phyloP scores from a whole-genome alignment of 805 yeast genomes.

The Saturnispora serradocipensis region DNA sequence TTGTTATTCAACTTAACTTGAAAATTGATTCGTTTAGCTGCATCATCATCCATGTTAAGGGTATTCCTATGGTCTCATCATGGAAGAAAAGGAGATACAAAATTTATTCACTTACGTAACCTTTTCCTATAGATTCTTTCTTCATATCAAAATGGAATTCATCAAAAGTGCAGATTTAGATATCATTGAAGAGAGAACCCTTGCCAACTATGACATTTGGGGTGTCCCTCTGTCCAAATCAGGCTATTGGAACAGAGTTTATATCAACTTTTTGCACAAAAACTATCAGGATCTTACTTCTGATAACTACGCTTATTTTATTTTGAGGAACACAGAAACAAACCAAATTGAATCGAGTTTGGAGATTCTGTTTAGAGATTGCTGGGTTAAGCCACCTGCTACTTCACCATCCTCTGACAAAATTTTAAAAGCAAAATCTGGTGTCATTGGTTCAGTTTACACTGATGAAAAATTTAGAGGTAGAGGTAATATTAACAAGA shows the following conservation, averaged over 20 bases:
- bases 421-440: slow-evolving; percentile 12
- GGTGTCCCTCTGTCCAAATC: slow-evolving; percentile 17
- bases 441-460: slow-evolving; percentile 51
- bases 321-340: slow-evolving; percentile 16
- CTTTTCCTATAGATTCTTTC: background rate
- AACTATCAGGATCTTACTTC: slow-evolving; percentile 8
- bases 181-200: slow-evolving; percentile 17
- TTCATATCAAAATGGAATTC: slow-evolving; percentile 3
- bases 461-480: slow-evolving; percentile 41
- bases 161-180: slow-evolving; percentile 15
- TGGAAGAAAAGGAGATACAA: background rate
- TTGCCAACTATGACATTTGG: slow-evolving; percentile 20
- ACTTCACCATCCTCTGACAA: background rate
- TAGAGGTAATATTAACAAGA: slow-evolving; percentile 43
- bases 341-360: slow-evolving; percentile 14
- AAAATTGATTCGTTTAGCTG: background rate
- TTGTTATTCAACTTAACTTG: background rate
- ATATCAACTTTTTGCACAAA: background rate
- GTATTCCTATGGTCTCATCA: background rate
- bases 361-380: slow-evolving; percentile 23
- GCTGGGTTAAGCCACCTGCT: slow-evolving; percentile 10
- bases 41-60: background rate
- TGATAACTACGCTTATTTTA: slow-evolving; percentile 15
- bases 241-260: slow-evolving; percentile 12
- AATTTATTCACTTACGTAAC: background rate